Conservation (phyloP, 345 rosid genomes). For the Clausena lansium region DNA sequence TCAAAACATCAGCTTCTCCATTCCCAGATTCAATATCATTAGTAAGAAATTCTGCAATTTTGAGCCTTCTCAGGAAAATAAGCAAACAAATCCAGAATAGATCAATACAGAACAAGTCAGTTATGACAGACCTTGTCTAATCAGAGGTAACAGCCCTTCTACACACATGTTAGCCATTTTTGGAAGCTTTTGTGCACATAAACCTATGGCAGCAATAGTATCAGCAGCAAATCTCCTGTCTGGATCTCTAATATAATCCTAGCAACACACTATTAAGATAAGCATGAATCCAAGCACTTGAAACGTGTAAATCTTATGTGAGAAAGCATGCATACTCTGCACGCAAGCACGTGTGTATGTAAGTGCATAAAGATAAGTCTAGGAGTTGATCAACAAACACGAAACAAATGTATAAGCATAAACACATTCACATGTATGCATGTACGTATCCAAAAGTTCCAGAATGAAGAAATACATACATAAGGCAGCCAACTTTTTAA, state of each 20-base stretch:
- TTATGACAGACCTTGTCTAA: conserved; percentile 58
- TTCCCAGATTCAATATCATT: conserved; percentile 39
- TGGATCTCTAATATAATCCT: conserved; percentile 94
- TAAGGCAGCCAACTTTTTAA: conserved; percentile 11
- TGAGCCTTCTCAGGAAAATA: conserved; percentile 22
- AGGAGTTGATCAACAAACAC: not conserved
- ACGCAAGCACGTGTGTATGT: not conserved
- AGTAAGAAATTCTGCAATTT: conserved; percentile 56
- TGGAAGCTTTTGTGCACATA: conserved; percentile 71
- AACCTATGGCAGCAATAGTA: conserved; percentile 83
- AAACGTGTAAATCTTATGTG: not conserved
- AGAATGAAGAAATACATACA: not conserved
- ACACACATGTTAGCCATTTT: conserved; percentile 64
- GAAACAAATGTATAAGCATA: too few relatives aligned
- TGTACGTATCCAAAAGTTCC: not conserved
- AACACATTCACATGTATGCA: too few relatives aligned
- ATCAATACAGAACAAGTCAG: conserved; percentile 11
- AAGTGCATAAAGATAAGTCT: not conserved
- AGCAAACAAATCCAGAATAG: not conserved
- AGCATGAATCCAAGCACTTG: conserved; percentile 30
- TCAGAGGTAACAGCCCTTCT: conserved; percentile 67
- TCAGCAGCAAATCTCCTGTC: conserved; percentile 90
- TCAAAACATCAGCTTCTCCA: conserved; percentile 70
- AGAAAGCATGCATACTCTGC: not conserved
- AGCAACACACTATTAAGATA: conserved; percentile 32